Base-by-base conservation (phyloP, 2,329 filamentous ascomycete species). In the Colletotrichum magnum region DNA sequence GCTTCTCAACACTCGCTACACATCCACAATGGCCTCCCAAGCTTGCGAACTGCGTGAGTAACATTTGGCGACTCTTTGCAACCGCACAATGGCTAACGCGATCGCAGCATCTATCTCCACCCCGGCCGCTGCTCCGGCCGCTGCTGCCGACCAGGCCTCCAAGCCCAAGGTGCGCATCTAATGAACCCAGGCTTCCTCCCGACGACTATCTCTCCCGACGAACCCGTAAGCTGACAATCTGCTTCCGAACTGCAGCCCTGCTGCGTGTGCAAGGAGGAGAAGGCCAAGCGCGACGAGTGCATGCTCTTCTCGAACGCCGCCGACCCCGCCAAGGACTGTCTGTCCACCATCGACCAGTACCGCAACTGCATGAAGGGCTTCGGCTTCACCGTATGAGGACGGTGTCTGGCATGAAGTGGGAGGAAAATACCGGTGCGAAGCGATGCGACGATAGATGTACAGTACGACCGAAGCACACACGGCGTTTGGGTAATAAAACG, bases 181-280 rank as follows among this genome's bases (percentile, higher is more conserved):
- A 61, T 43, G 28, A 32, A 32, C 5, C 28, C 56, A 50, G 28
- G 28, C 58, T 15, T 39, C 9, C 28, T 16, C 39, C 18, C 13
- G 26, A 26, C 50, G 51, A 56, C 36, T 6, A 50, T 15, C 3
- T 24, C n/a, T 24, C 41, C 21, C 50, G 12, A 36, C n/a, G 50
- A 62, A 15, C 5, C 13, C 3, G 10, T 52, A 3, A 36, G 43
- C 64, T 71, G 61, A 70, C 56, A 61, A 24, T 24, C 58, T 26
- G 59, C 71, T 52, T 21, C 41, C 24, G 10, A 53, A 39, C 2
- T 15, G 16, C 21, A 98, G 94, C 95, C 95, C 51, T 98, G 96
- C 88, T 98, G 96, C 80, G 96, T 98, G 36, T 99, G 96, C 89
- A 98, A 95, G 79, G 90, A 96, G 52, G 94, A 99, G 82, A 99